phyloP scores from a whole-genome alignment of 768 basidiomycete species.

The Tricholoma matsutake region DNA sequence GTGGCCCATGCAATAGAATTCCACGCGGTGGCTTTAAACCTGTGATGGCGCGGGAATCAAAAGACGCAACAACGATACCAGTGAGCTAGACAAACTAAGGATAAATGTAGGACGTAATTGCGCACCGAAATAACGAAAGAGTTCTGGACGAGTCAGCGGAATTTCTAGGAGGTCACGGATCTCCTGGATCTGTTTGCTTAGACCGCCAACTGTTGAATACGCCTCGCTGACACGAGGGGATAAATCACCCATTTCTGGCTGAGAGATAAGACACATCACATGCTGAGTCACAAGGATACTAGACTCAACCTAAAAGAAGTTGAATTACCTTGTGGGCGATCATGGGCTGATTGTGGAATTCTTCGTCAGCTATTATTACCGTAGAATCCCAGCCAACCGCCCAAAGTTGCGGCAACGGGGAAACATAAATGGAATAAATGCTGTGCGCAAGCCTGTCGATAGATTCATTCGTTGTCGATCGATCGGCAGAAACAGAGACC shows the following conservation, averaged over 20 bases:
- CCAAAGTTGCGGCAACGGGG: slow-evolving; percentile 46
- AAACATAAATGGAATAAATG: slow-evolving; percentile 45
- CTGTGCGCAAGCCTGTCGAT: slow-evolving; percentile 34
- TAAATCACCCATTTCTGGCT: slow-evolving; percentile 48
- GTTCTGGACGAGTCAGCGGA: slow-evolving; percentile 76
- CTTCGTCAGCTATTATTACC: slow-evolving; percentile 41
- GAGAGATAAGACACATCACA: slow-evolving; percentile 8
- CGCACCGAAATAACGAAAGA: slow-evolving; percentile 75
- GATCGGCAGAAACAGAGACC: slow-evolving; percentile 38
- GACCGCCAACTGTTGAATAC: slow-evolving; percentile 85
- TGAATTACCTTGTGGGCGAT: slow-evolving; percentile 33
- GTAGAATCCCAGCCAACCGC: slow-evolving; percentile 65
- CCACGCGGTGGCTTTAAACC: slow-evolving; percentile 97
- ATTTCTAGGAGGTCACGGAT: slow-evolving; percentile 86
- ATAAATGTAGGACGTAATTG: slow-evolving; percentile 27
- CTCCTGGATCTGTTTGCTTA: slow-evolving; percentile 81
- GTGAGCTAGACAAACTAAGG: background rate
- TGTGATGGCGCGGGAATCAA: slow-evolving; percentile 14
- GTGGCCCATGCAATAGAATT: slow-evolving; percentile 91
- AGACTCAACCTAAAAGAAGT: background rate
- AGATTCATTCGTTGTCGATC: slow-evolving; percentile 15
- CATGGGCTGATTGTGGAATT: slow-evolving; percentile 19
- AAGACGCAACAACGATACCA: background rate
- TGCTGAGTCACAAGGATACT: slow-evolving; percentile 11
- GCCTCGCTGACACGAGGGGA: slow-evolving; percentile 48